phyloP scores from a whole-genome alignment of 1,284 basidiomycete species.

The Veloporphyrellus conicus region DNA sequence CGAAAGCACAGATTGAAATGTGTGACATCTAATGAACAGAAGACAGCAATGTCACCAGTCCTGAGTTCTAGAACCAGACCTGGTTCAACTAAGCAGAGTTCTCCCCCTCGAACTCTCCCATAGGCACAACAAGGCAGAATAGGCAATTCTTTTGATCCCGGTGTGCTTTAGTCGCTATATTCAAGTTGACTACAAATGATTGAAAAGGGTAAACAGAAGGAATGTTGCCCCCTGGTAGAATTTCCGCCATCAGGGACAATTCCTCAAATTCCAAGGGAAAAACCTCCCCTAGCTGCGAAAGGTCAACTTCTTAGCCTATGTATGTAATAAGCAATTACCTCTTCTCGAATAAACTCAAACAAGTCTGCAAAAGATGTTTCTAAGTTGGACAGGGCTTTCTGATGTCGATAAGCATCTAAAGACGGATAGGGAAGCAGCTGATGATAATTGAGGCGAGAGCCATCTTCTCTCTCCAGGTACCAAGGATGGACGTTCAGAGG shows the following conservation, averaged over 20 bases:
- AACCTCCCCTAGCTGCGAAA: too few species aligned
- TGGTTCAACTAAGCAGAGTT: slow-evolving; percentile 1
- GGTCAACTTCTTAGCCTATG: background rate
- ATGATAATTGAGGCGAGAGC: background rate
- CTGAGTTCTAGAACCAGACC: slow-evolving; percentile 2
- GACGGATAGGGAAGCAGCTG: background rate
- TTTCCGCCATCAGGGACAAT: background rate
- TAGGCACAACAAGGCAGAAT: slow-evolving; percentile 3
- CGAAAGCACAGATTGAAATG: slow-evolving; percentile 11
- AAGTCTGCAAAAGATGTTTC: background rate
- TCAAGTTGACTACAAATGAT: slow-evolving; percentile 10
- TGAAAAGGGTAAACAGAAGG: slow-evolving; percentile 1
- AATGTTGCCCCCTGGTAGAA: background rate
- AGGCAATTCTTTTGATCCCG: background rate
- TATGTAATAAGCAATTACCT: too few species aligned
- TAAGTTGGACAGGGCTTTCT: background rate
- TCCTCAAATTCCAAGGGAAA: background rate
- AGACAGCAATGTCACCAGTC: slow-evolving; percentile 2
- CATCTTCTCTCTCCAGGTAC: background rate
- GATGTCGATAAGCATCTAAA: background rate
- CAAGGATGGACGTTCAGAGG: background rate
- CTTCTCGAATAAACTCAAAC: background rate
- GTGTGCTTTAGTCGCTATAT: slow-evolving; percentile 7
- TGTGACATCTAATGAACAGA: slow-evolving; percentile 1
- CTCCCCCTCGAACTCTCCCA: slow-evolving; percentile 7